Base-by-base conservation (phyloP, 1,284 basidiomycete genomes). In the Chondrostereum purpureum region DNA sequence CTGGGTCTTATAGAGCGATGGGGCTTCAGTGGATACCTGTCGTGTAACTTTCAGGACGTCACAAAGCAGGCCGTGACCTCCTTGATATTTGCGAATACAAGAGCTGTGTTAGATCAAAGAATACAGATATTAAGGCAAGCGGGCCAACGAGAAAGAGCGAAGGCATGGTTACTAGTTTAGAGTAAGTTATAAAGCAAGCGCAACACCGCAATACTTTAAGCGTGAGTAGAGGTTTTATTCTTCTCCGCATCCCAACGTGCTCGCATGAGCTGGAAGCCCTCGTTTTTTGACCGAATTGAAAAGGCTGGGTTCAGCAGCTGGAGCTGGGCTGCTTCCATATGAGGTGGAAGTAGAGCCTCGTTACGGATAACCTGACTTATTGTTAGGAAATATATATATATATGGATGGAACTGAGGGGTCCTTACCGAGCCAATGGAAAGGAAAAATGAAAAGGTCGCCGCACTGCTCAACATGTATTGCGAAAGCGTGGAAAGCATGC, bases 381-480 rank as follows among this genome's bases (percentile, higher is more conserved):
- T 42, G 47, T 43, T 35, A 49, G 33, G 47, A 21, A 45, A 35
- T 46, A 27, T 41, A 53, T 48, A 36, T 56, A 43, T 18, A 31
- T 31, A 24, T 22, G 17, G 37, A 34, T 41, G 38, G 12, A 20
- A 43, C 21, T n/a, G 39, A 24, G 3, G 5, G 27, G 45, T 12
- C 57, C 81, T 54, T 60, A 89, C 88, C 18, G 88, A 88, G 53
- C 88, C 88, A 53, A 90, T 84, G 21, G 89, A 73, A 33, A 91
- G 77, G 77, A 92, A 91, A 68, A 90, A 90, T 13, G 78, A 78
- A 60, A 91, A 90, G 0, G 88, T 90, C 3, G 89, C 89, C 11
- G 86, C 90, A 55, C 88, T 92, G 59, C 84, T 85, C 22, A 93
- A 75, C 92, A 96, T 96, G 65, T 95, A 95, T 58, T 92, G 90